Base-by-base conservation (phyloP, 768 basidiomycete genomes). In the Lactifluus rugatus region DNA sequence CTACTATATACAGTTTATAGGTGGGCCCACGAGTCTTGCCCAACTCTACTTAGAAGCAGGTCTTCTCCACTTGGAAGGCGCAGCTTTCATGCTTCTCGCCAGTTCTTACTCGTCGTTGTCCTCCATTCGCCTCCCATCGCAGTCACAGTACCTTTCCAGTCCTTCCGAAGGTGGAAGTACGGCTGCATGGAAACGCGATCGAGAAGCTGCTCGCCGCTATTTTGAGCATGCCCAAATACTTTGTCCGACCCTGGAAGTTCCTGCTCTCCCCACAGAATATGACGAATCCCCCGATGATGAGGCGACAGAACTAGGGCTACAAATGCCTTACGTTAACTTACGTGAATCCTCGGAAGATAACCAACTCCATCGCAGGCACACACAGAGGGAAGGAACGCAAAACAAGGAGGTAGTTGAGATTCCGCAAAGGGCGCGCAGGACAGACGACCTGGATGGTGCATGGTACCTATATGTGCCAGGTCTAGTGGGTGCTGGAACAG, bases 401-500 rank as follows among this genome's bases (percentile, higher is more conserved):
- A n/a, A 48, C 42, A 52, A 48, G 53, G 25, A 61, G 49, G 32
- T 57, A 26, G 48, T 54, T 45, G 46, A 48, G 26, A 54, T 57
- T 36, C 51, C 59, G 17, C 49, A 57, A 50, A 48, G 61, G 75
- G 78, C 56, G 74, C 83, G 58, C 70, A 75, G 64, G 81, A 76
- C 65, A 50, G 80, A 81, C 21, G 82, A 84, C 36, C 74, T 84
- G 39, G 86, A 89, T 55, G 80, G 75, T 69, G 77, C 86, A 23
- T 91, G 89, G 89, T 90, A 88, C 65, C 65, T 90, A 49, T 87
- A 88, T 59, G 73, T 91, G 41, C 89, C 89, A 3, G 83, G 86
- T 25, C 69, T 91, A 61, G 82, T 91, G 7, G 89, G 89, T 9
- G 89, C 88, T 25, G 89, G 88, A n/a, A 89, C 88, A 21, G 89